Percentiles rank a stretch among this genome's conserved stretches.
Evolutionary conservation across 164 flowering plant genomes (phyloP).

Genomic region (Piper longum): DNA sequence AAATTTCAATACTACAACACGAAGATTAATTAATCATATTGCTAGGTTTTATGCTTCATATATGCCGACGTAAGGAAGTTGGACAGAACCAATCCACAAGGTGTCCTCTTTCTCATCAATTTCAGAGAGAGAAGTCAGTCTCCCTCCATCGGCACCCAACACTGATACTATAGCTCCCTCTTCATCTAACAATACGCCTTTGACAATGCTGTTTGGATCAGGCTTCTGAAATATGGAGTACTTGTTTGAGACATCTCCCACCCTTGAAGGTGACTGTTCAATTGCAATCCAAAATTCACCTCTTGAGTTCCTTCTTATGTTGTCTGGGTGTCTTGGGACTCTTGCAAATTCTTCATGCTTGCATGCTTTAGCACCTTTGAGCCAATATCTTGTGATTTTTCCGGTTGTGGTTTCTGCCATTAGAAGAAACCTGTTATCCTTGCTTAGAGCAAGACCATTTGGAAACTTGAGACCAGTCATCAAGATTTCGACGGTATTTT

Average conservation of each 20-base stretch:
- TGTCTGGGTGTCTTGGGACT: background rate
- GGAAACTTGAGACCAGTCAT: background rate
- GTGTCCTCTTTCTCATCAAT: background rate
- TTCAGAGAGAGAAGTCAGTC: background rate
- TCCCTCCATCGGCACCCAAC: background rate
- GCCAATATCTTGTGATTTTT: background rate
- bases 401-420: background rate
- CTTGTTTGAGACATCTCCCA: background rate
- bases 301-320: background rate
- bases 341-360: background rate
- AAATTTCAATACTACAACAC: too few species aligned
- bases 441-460: background rate
- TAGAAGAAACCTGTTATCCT: background rate
- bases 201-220: background rate
- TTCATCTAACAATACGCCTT: background rate
- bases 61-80: background rate
- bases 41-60: background rate
- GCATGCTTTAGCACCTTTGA: background rate
- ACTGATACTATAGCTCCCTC: background rate
- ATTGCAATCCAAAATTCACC: background rate
- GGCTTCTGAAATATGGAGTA: background rate
- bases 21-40: too few species aligned
- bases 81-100: conserved; percentile 6
- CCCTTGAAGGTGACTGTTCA: background rate
- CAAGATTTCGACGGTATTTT: background rate